Evolutionary conservation across 2,329 filamentous ascomycete genomes (phyloP).

Genomic region (Beauveria pseudobassiana): DNA sequence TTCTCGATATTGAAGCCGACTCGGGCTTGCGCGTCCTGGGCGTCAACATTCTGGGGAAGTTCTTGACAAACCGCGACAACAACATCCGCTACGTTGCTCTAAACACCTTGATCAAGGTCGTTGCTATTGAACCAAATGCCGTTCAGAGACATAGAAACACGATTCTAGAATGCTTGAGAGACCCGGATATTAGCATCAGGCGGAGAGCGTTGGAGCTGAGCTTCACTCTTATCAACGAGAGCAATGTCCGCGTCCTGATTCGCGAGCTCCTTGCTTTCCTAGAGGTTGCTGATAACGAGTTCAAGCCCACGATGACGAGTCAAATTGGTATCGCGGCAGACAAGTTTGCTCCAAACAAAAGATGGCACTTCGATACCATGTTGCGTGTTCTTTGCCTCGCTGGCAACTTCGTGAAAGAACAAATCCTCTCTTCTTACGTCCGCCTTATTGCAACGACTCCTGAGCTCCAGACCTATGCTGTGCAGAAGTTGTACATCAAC

Average conservation of each 20-base stretch:
- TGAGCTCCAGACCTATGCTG: conserved; percentile 91
- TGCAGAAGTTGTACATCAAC: conserved; percentile 85
- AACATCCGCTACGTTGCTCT: conserved; percentile 98
- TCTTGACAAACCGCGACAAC: conserved; percentile 96
- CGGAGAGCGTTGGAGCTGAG: conserved; percentile 92
- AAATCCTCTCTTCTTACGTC: conserved; percentile 93
- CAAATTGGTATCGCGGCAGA: conserved; percentile 97
- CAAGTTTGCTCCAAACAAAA: conserved; percentile 90
- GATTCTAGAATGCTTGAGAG: conserved; percentile 88
- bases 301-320: conserved; percentile 96
- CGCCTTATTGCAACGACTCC: conserved; percentile 90
- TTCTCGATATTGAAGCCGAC: conserved; percentile 96
- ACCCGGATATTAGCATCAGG: conserved; percentile 96
- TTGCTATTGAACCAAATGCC: conserved; percentile 94
- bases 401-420: conserved; percentile 95
- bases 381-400: conserved; percentile 86
- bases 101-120: conserved; percentile 96
- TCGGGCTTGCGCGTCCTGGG: conserved; percentile 88
- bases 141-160: conserved; percentile 97
- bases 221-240: conserved; percentile 96
- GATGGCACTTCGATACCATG: conserved; percentile 99
- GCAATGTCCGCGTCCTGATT: conserved; percentile 89
- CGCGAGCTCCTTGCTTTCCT: conserved; percentile 90
- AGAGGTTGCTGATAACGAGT: conserved; percentile 95
- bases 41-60: conserved; percentile 97